Percentiles rank a stretch among this genome's conserved stretches.
Conservation (phyloP, 2,329 filamentous ascomycete genomes). For the Capronia coronata region DNA sequence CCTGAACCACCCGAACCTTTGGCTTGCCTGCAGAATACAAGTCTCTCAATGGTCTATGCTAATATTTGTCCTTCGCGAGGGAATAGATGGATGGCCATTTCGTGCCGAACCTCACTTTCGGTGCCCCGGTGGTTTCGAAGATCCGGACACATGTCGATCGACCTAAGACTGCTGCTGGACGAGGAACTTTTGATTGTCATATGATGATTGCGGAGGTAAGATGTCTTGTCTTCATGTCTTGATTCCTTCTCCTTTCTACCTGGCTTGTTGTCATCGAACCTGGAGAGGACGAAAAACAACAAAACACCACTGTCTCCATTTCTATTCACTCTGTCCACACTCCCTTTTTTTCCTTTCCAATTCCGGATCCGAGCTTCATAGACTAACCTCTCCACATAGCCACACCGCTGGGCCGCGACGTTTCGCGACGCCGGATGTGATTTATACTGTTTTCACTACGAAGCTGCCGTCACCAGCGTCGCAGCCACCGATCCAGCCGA, state of each 20-base stretch:
- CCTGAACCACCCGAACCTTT: too few relatives aligned
- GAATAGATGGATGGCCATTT: conserved; percentile 85
- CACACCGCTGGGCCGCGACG: conserved; percentile 95
- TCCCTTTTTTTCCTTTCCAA: neutral
- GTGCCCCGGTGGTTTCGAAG: conserved; percentile 88
- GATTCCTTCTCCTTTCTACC: neutral
- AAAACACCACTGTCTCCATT: too few relatives aligned
- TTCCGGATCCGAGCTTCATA: conserved; percentile 7
- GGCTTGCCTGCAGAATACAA: too few relatives aligned
- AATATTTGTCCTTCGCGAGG: neutral
- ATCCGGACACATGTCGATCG: conserved; percentile 78
- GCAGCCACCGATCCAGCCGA: conserved; percentile 73
- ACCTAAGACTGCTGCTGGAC: conserved; percentile 62
- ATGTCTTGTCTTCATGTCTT: conserved; percentile 1
- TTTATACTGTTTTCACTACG: conserved; percentile 99
- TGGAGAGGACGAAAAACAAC: neutral
- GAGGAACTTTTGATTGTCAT: conserved; percentile 96
- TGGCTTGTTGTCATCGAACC: neutral
- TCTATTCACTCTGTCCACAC: too few relatives aligned
- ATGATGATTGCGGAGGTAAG: conserved; percentile 98
- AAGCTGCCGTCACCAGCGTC: conserved; percentile 77
- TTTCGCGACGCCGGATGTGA: conserved; percentile 93
- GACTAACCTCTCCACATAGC: conserved; percentile 47
- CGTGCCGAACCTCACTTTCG: conserved; percentile 97
- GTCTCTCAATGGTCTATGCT: too few relatives aligned